phyloP scores from a whole-genome alignment of 2,329 filamentous ascomycete species.

The Exophiala spinifera region DNA sequence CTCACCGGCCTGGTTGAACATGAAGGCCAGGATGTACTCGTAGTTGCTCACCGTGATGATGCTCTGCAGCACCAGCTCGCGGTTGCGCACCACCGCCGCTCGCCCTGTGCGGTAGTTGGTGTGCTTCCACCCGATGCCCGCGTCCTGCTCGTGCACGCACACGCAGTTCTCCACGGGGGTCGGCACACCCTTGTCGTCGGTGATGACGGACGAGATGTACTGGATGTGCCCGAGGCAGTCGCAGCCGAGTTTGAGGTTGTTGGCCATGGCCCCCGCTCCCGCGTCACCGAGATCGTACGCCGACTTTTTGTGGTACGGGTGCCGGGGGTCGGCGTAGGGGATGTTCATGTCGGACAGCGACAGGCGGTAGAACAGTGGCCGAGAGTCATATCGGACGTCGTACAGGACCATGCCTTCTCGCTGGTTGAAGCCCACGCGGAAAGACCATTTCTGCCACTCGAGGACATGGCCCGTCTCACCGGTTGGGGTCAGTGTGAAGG shows the following conservation, averaged over 20 bases:
- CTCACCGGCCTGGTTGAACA: conserved; percentile 69
- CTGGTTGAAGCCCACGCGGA: conserved; percentile 60
- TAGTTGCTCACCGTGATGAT: conserved; percentile 72
- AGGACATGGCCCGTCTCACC: conserved; percentile 55
- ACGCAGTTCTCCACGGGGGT: conserved; percentile 63
- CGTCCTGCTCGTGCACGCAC: conserved; percentile 69
- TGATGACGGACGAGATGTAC: conserved; percentile 60
- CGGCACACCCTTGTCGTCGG: conserved; percentile 58
- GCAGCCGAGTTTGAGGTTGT: conserved; percentile 67
- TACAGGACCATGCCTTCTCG: conserved; percentile 67
- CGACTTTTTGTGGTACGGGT: conserved; percentile 66
- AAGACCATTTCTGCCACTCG: conserved; percentile 65
- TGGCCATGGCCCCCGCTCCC: conserved; percentile 64
- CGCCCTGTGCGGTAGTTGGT: conserved; percentile 67
- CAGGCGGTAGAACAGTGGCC: conserved; percentile 65
- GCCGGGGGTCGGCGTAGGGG: conserved; percentile 60
- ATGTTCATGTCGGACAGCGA: conserved; percentile 66
- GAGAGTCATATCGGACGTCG: conserved; percentile 61
- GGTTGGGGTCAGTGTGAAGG: conserved; percentile 53
- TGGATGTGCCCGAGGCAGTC: conserved; percentile 69
- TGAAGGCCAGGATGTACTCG: conserved; percentile 69
- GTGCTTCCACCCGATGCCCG: conserved; percentile 68
- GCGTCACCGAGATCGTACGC: conserved; percentile 69
- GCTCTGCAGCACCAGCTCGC: conserved; percentile 65
- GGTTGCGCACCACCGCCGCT: conserved; percentile 60